Evolutionary conservation across 129 eudicot species (phyloP), one percentile per base, ranked within the genome.

Genomic region (Ambrosia artemisiifolia): DNA sequence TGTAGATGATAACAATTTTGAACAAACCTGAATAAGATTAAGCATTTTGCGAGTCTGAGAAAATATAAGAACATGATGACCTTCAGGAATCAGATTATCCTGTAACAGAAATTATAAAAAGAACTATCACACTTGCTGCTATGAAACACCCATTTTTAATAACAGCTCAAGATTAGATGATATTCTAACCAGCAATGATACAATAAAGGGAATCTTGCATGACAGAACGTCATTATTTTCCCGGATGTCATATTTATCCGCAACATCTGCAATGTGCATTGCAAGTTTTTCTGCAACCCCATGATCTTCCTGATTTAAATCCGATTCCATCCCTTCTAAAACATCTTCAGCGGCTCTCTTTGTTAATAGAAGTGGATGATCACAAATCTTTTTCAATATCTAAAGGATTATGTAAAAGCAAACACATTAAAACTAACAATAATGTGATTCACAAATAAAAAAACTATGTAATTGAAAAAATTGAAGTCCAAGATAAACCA

Each of bases 1-100:
- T 34, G 16, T 14, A n/a, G 1, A 62, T 14, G 16, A 33, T 6
- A 71, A 33, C 17, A 40, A 5, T 4, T 32, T 46, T 20, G 46
- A 68, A 69, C 73, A 62, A 40, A 90, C 98, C 95, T 94, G 93
- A 76, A 95, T 86, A 17, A 81, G 85, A 84, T 95, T 78, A 49
- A 95, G 95, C 99, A 95, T 95, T 78, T 95, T 95, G 71, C 97
- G 93, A 13, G 97, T 88, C 59, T 95, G 99, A 13, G 99, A 95
- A 77, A 95, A 95, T 72, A 95, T 95, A 54, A 95, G 97, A 78
- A 95, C 96, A 42, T 77, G 83, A 72, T 95, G 99, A 44, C 97
- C 97, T 68, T 71, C 79, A 3, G 96, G 96, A 73, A 90, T 78
- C 78, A 95, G 72, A 30, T 86, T 83, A 40, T 78, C 91, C 97